These are phyloP conservation scores for Starmera pachycereana DNA, from an alignment of 805 yeast genomes.

Conservation along the genomic window DNA sequence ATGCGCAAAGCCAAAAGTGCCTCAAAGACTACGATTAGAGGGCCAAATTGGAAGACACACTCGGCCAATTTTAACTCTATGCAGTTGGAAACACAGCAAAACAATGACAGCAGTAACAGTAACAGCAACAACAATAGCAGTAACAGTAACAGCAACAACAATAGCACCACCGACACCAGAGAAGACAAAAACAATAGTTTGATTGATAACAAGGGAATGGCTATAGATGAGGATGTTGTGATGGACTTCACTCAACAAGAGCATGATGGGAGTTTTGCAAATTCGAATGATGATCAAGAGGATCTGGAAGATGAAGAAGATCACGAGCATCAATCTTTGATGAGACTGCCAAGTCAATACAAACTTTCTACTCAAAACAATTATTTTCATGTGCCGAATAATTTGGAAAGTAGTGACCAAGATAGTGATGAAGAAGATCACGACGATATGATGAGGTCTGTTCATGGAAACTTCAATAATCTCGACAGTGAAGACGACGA, in stretches of 20 bases:
- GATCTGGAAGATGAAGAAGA: slow-evolving; percentile 20
- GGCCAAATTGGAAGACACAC: too few relatives aligned
- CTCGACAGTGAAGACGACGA: slow-evolving; percentile 17
- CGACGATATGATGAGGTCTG: slow-evolving; percentile 13
- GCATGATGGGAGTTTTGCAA: slow-evolving; percentile 9
- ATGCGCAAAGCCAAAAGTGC: not conserved
- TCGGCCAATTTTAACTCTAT: too few relatives aligned
- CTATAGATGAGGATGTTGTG: not conserved
- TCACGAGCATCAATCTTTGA: slow-evolving; percentile 22
- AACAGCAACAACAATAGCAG: not conserved
- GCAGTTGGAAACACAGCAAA: too few relatives aligned
- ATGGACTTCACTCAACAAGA: not conserved
- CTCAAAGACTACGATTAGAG: too few relatives aligned
- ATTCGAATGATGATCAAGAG: slow-evolving; percentile 11
- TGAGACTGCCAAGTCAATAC: slow-evolving; percentile 31
- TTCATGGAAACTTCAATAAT: slow-evolving; percentile 14
- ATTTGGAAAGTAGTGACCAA: slow-evolving; percentile 6
- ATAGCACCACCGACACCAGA: too few relatives aligned
- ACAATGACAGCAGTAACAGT: not conserved
- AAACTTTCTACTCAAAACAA: slow-evolving; percentile 15
- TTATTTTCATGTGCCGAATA: not conserved
- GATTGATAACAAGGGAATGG: too few relatives aligned
- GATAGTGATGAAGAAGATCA: slow-evolving; percentile 17
- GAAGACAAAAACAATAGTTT: too few relatives aligned
- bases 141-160: not conserved